phyloP scores from a whole-genome alignment of 2,329 filamentous ascomycete genomes.

The Gnomoniopsis sp. region DNA sequence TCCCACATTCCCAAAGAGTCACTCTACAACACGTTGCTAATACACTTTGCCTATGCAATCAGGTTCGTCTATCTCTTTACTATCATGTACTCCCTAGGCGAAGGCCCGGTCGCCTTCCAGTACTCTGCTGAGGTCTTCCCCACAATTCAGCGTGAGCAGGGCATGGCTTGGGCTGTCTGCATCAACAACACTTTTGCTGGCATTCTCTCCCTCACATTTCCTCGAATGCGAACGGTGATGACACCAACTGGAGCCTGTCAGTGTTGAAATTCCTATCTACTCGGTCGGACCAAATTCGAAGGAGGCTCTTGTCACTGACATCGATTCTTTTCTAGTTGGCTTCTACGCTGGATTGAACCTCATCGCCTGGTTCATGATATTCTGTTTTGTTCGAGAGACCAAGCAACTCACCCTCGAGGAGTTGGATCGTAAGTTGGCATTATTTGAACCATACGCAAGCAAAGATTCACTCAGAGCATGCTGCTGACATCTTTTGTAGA shows the following conservation, averaged over 20 bases:
- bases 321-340: slow-evolving; percentile 33
- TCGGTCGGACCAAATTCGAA: too few species aligned
- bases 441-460: neutral
- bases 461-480: neutral
- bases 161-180: slow-evolving; percentile 64
- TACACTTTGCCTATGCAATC: too few species aligned
- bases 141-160: slow-evolving; percentile 66
- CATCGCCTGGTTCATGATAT: slow-evolving; percentile 52
- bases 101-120: slow-evolving; percentile 66
- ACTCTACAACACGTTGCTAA: neutral
- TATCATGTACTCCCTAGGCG: slow-evolving; percentile 61
- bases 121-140: slow-evolving; percentile 70
- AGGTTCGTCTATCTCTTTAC: slow-evolving; percentile 57
- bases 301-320: neutral
- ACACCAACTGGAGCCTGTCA: slow-evolving; percentile 28
- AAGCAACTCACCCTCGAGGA: slow-evolving; percentile 57
- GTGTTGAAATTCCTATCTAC: slow-evolving; percentile 27
- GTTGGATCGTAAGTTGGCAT: slow-evolving; percentile 39
- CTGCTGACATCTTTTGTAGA: slow-evolving; percentile 20
- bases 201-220: slow-evolving; percentile 24
- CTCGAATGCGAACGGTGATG: slow-evolving; percentile 30
- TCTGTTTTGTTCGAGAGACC: slow-evolving; percentile 56
- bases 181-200: slow-evolving; percentile 38
- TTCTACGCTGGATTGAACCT: slow-evolving; percentile 56
- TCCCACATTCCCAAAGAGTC: neutral